These are phyloP conservation scores for Metschnikowia reukaufii DNA, from an alignment of 805 yeast species.

Conservation along the genomic window DNA sequence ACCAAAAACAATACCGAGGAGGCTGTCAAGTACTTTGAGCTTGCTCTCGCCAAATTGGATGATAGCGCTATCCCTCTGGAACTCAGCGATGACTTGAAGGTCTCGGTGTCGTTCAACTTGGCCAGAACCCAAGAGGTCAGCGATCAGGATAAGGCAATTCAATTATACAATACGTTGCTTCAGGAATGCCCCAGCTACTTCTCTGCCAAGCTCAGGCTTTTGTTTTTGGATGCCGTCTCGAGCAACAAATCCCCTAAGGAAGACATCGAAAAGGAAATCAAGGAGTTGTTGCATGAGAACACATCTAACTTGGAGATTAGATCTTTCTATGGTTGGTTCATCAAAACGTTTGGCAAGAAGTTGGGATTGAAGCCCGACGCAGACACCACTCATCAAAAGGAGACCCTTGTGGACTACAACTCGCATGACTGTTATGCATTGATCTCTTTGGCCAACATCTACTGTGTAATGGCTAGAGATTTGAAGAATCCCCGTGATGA, in stretches of 20 bases:
- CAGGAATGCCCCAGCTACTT: constrained; percentile 64
- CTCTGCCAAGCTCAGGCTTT: constrained; percentile 70
- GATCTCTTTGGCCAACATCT: constrained; percentile 85
- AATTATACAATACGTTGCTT: constrained; percentile 57
- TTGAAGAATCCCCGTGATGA: constrained; percentile 53
- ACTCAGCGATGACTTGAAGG: constrained; percentile 29
- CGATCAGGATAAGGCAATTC: constrained; percentile 34
- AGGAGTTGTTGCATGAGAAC: constrained; percentile 50
- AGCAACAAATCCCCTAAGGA: constrained; percentile 36
- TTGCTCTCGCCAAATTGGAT: constrained; percentile 43
- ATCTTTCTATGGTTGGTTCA: constrained; percentile 90
- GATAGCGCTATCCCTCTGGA: constrained; percentile 40
- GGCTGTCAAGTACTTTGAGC: constrained; percentile 56
- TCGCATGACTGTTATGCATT: constrained; percentile 90
- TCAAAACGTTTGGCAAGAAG: constrained; percentile 58
- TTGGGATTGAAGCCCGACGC: constrained; percentile 48
- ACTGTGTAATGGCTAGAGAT: constrained; percentile 79
- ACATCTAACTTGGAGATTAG: constrained; percentile 76
- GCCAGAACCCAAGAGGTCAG: constrained; percentile 71
- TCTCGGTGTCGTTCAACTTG: constrained; percentile 55
- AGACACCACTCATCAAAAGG: constrained; percentile 80
- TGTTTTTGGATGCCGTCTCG: constrained; percentile 58
- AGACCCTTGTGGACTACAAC: constrained; percentile 76
- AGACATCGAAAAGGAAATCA: constrained; percentile 54
- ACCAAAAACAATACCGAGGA: constrained; percentile 58